phyloP scores from a whole-genome alignment of 2,329 filamentous ascomycete species.

The Trichoderma breve region DNA sequence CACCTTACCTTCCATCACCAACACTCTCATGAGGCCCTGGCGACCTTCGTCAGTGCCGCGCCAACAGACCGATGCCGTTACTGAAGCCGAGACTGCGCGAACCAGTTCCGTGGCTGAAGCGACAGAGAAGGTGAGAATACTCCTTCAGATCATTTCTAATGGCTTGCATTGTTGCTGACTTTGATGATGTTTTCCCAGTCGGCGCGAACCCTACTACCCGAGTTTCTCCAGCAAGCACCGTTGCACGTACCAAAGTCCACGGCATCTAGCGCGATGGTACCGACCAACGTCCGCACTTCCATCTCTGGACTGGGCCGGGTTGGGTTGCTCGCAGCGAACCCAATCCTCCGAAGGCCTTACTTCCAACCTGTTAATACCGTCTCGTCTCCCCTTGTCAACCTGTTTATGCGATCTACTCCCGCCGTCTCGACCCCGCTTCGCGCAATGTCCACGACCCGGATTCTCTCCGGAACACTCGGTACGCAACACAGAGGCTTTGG shows the following conservation, averaged over 20 bases:
- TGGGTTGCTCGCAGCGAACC: slow-evolving; percentile 33
- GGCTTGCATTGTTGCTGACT: slow-evolving; percentile 22
- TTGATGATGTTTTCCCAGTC: slow-evolving; percentile 15
- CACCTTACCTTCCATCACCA: slow-evolving; percentile 47
- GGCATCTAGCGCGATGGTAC: not conserved
- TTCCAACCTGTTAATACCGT: slow-evolving; percentile 25
- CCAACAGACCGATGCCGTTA: slow-evolving; percentile 20
- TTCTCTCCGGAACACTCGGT: slow-evolving; percentile 1
- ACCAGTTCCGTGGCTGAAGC: slow-evolving; percentile 17
- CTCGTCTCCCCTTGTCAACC: slow-evolving; percentile 26
- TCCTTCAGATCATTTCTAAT: not conserved
- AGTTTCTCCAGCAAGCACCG: slow-evolving; percentile 30
- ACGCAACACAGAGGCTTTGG: slow-evolving; percentile 36
- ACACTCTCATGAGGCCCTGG: slow-evolving; percentile 39
- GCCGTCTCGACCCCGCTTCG: slow-evolving; percentile 25
- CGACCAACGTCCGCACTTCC: slow-evolving; percentile 17
- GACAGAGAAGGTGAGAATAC: slow-evolving; percentile 1
- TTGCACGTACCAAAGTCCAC: not conserved
- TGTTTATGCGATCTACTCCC: slow-evolving; percentile 28
- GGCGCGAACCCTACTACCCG: slow-evolving; percentile 27
- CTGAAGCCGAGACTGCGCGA: slow-evolving; percentile 14
- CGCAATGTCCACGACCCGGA: slow-evolving; percentile 24
- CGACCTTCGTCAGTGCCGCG: slow-evolving; percentile 22
- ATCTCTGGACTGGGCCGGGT: slow-evolving; percentile 29
- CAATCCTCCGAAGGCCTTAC: slow-evolving; percentile 29